Evolutionary conservation across 495 filamentous ascomycete genomes (phyloP).

Genomic region (Xylaria flabelliformis): DNA sequence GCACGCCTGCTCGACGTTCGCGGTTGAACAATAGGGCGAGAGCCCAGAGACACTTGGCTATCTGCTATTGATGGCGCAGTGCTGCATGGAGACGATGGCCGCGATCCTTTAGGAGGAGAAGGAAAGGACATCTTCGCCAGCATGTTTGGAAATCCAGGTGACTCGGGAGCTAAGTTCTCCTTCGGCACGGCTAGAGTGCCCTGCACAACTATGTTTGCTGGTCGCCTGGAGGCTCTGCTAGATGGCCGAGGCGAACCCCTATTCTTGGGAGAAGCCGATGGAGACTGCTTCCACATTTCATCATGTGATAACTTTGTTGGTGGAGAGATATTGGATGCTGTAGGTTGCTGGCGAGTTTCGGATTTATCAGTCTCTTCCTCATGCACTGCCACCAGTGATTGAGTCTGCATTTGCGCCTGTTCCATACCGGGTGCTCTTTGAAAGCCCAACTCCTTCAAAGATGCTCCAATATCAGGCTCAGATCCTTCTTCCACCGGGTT

Average conservation of each 20-base stretch:
- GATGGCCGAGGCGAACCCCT: neutral
- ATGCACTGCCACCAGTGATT: slow-evolving; percentile 2
- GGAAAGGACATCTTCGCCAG: slow-evolving; percentile 36
- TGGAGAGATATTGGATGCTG: neutral
- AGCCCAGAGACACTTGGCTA: neutral
- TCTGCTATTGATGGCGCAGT: slow-evolving; percentile 12
- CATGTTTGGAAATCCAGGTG: slow-evolving; percentile 39
- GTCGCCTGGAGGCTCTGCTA: slow-evolving; percentile 1
- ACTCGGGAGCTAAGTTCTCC: slow-evolving; percentile 29
- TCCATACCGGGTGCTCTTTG: neutral
- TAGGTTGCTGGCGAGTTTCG: neutral
- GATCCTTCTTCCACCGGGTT: slow-evolving; percentile 17
- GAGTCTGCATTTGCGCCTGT: neutral
- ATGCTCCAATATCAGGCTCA: slow-evolving; percentile 3
- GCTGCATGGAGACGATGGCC: slow-evolving; percentile 30
- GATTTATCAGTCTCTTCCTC: neutral
- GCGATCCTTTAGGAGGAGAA: slow-evolving; percentile 30
- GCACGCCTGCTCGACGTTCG: slow-evolving; percentile 33
- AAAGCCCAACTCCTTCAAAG: neutral
- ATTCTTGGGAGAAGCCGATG: neutral
- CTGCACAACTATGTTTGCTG: slow-evolving; percentile 12
- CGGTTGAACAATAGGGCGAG: slow-evolving; percentile 25
- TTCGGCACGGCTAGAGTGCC: slow-evolving; percentile 23
- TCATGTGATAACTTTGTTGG: neutral
- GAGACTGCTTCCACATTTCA: neutral